Evolutionary conservation across 805 yeast species (phyloP).

Genomic region (Kluyveromyces nonfermentans): DNA sequence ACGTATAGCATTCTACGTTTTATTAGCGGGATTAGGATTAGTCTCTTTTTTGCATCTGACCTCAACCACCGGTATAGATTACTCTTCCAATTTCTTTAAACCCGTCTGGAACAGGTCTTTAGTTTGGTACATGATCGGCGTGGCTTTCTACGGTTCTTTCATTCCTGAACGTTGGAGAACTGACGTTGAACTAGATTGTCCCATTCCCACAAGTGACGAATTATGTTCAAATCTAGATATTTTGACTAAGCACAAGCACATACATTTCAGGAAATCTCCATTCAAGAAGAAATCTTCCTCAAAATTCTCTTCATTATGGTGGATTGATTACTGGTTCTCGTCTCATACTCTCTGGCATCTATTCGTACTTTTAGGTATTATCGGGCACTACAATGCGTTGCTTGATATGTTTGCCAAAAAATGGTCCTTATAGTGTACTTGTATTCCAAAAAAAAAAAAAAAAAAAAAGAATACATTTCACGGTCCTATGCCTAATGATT

Average conservation of each 20-base stretch:
- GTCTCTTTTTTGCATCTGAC: constrained; percentile 49
- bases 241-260: constrained; percentile 24
- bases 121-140: constrained; percentile 71
- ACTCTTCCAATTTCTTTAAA: constrained; percentile 44
- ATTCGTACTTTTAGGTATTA: constrained; percentile 80
- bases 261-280: constrained; percentile 37
- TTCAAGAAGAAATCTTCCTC: constrained; percentile 18
- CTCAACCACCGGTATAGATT: constrained; percentile 44
- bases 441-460: not conserved
- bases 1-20: constrained; percentile 70
- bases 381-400: constrained; percentile 78
- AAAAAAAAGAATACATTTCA: no score
- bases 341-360: constrained; percentile 95
- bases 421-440: constrained; percentile 18
- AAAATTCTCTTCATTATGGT: constrained; percentile 56
- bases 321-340: constrained; percentile 66
- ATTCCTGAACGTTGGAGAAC: constrained; percentile 84
- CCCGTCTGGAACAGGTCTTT: constrained; percentile 64
- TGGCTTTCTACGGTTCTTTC: constrained; percentile 75
- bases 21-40: constrained; percentile 68
- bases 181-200: constrained; percentile 49
- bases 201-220: constrained; percentile 30
- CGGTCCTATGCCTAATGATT: no score
- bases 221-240: constrained; percentile 23
- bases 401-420: constrained; percentile 53